phyloP scores from a whole-genome alignment of 495 filamentous ascomycete genomes.

The Bryoglossum gracile region DNA sequence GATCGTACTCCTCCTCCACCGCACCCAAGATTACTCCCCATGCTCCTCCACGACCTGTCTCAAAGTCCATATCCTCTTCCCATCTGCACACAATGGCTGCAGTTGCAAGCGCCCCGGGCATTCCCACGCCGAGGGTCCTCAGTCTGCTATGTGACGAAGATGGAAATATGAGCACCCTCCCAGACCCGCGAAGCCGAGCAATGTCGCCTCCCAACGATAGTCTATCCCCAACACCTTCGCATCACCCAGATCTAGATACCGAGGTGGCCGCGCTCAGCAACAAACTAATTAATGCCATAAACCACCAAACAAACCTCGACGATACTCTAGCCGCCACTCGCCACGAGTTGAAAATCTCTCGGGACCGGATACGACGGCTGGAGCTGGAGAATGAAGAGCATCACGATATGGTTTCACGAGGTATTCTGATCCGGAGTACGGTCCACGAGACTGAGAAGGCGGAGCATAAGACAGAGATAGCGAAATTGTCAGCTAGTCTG shows the following conservation, averaged over 20 bases:
- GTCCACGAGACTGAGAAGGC: slow-evolving; percentile 64
- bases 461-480: slow-evolving; percentile 59
- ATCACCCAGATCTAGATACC: slow-evolving; percentile 34
- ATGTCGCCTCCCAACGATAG: slow-evolving; percentile 20
- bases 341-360: slow-evolving; percentile 73
- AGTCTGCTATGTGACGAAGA: slow-evolving; percentile 20
- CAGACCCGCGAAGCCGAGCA: slow-evolving; percentile 25
- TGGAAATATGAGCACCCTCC: slow-evolving; percentile 24
- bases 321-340: slow-evolving; percentile 76
- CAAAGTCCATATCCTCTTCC: slow-evolving; percentile 23
- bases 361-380: slow-evolving; percentile 57
- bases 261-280: slow-evolving; percentile 89
- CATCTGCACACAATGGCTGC: slow-evolving; percentile 20
- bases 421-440: slow-evolving; percentile 63
- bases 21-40: slow-evolving; percentile 7
- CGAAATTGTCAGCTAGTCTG: slow-evolving; percentile 56
- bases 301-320: slow-evolving; percentile 89
- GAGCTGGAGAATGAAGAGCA: slow-evolving; percentile 59
- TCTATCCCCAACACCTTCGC: slow-evolving; percentile 9
- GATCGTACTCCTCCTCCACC: slow-evolving; percentile 36
- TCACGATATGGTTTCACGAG: slow-evolving; percentile 60
- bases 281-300: slow-evolving; percentile 94
- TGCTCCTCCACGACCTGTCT: slow-evolving; percentile 12
- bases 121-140: slow-evolving; percentile 9
- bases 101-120: slow-evolving; percentile 16